Conservation (phyloP, 2,329 filamentous ascomycete genomes). For the Aspergillaceae sp. region DNA sequence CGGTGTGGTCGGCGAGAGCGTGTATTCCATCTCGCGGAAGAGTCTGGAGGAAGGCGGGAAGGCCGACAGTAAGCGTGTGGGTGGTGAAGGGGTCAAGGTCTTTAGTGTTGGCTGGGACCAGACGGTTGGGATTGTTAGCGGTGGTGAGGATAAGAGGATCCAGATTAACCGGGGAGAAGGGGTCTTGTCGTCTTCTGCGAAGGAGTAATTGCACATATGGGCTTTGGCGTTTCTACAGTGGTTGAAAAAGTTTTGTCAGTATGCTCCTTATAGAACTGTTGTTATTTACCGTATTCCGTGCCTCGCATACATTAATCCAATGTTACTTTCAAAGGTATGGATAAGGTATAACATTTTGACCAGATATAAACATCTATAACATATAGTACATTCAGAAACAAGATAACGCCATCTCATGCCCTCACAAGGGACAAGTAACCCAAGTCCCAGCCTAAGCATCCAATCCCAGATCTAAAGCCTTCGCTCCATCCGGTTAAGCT, state of each 20-base stretch:
- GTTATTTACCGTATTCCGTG: conserved; percentile 1
- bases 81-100: conserved; percentile 82
- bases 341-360: not conserved
- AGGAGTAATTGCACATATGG: conserved; percentile 18
- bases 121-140: conserved; percentile 80
- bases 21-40: conserved; percentile 69
- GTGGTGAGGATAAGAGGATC: conserved; percentile 85
- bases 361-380: not conserved
- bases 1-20: conserved; percentile 59
- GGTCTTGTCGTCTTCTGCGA: conserved; percentile 25
- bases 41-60: conserved; percentile 57
- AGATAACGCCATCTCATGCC: conserved; percentile 14
- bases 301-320: not conserved
- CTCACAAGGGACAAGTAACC: conserved; percentile 8
- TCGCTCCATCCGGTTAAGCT: conserved; percentile 52
- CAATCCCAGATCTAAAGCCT: conserved; percentile 24
- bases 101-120: conserved; percentile 81
- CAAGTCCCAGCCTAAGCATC: conserved; percentile 10
- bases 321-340: not conserved
- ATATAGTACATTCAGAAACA: conserved; percentile 12
- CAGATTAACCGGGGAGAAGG: conserved; percentile 72
- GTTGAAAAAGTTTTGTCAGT: conserved; percentile 18
- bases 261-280: conserved; percentile 2
- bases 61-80: conserved; percentile 49
- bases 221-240: conserved; percentile 19